phyloP scores from a whole-genome alignment of 148 eudicot genomes.

The Cornus suecica region DNA sequence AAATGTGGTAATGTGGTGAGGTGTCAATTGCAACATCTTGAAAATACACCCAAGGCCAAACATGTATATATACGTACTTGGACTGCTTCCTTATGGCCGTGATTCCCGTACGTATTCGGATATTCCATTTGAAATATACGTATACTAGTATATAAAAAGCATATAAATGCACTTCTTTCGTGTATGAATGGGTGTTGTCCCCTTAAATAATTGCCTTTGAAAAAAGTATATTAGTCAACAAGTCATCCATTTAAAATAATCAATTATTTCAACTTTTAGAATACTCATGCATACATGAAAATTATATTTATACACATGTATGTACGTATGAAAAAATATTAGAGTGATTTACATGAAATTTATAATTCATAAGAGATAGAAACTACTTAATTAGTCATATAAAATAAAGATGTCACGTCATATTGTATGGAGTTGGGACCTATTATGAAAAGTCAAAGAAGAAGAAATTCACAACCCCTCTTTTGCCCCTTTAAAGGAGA shows the following conservation, averaged over 20 bases:
- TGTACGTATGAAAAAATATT: too few relatives aligned
- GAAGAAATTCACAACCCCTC: not conserved
- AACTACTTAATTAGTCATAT: too few relatives aligned
- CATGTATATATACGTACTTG: not conserved
- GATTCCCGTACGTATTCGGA: conserved; percentile 5
- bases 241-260: too few relatives aligned
- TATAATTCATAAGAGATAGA: not conserved
- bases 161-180: too few relatives aligned
- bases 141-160: not conserved
- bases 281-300: too few relatives aligned
- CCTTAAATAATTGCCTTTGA: too few relatives aligned
- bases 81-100: not conserved
- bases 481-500: not conserved
- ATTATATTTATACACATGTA: too few relatives aligned
- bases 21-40: not conserved
- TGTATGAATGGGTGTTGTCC: not conserved
- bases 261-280: too few relatives aligned
- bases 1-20: too few relatives aligned
- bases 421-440: not conserved
- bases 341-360: too few relatives aligned
- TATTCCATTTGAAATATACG: not conserved
- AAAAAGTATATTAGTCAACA: not conserved
- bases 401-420: not conserved
- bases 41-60: too few relatives aligned
- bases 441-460: not conserved